A percentile compares a stretch with the other conserved stretches of the same genome.
Conservation (phyloP, 202 grass and related monocot species). For the Carex sylvatica region DNA sequence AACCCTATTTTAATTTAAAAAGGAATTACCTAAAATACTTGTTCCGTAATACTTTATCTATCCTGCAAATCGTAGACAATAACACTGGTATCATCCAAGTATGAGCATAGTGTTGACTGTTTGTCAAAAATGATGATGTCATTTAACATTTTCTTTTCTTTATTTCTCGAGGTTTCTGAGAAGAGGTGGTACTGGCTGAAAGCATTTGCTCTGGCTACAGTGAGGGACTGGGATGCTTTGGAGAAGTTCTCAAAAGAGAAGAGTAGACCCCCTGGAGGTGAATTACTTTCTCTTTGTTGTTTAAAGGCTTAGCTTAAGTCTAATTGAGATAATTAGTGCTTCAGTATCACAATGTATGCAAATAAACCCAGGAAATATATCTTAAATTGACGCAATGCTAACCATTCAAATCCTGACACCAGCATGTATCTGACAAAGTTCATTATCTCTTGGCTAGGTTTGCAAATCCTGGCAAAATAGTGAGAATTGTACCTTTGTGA, state of each 20-base stretch:
- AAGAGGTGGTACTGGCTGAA: conserved; percentile 99
- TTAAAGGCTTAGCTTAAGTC: background rate
- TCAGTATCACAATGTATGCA: background rate
- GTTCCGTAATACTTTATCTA: background rate
- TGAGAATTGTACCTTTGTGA: background rate
- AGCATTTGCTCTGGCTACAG: conserved; percentile 93
- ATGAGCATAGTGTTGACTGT: background rate
- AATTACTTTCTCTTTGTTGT: conserved; percentile 10
- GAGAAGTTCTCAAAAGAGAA: conserved; percentile 89
- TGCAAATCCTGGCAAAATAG: background rate
- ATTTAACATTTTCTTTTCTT: conserved; percentile 21
- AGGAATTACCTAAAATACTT: background rate
- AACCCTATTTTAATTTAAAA: background rate
- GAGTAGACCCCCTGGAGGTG: conserved; percentile 88
- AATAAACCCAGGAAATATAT: conserved; percentile 2
- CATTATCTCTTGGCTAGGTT: conserved; percentile 4
- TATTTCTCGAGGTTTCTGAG: conserved; percentile 79
- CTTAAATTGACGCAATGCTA: background rate
- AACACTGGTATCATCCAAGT: background rate
- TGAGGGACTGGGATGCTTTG: conserved; percentile 91
- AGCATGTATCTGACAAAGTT: background rate
- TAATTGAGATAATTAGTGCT: background rate
- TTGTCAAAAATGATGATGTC: background rate
- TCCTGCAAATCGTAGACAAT: background rate
- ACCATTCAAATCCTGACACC: background rate